Conservation (phyloP, 805 yeast genomes). For the Metschnikowia hibisci region DNA sequence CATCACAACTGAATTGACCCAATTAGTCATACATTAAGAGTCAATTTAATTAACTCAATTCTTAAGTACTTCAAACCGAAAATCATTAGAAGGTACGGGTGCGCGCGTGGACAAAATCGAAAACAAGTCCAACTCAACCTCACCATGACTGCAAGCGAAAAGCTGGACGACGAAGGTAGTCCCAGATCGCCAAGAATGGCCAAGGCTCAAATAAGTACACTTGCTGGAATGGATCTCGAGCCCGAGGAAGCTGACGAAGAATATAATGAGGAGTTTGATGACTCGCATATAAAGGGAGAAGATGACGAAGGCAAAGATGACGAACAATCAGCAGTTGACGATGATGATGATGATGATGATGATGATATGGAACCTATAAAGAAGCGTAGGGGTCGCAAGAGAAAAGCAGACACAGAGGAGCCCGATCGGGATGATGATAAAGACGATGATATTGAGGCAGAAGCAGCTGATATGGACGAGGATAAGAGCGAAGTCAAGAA, state of each 20-base stretch:
- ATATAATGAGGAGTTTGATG: slow-evolving; percentile 18
- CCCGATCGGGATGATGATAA: slow-evolving; percentile 15
- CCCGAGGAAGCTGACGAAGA: slow-evolving; percentile 20
- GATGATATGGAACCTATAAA: slow-evolving; percentile 10
- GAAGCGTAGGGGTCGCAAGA: slow-evolving; percentile 14
- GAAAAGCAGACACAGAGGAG: slow-evolving; percentile 16
- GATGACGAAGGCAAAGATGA: slow-evolving; percentile 16
- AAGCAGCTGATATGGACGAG: slow-evolving; percentile 5
- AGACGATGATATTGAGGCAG: slow-evolving; percentile 6
- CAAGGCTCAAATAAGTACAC: slow-evolving; percentile 11
- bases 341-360: slow-evolving; percentile 8
- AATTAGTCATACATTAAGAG: no score
- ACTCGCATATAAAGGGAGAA: slow-evolving; percentile 16
- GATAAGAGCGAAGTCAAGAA: slow-evolving; percentile 20
- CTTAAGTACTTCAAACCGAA: not conserved
- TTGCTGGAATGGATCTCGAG: slow-evolving; percentile 20
- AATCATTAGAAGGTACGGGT: not conserved
- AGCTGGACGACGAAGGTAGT: slow-evolving; percentile 11
- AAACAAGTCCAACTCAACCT: not conserved
- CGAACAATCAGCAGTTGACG: slow-evolving; percentile 19
- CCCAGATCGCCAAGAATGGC: slow-evolving; percentile 16
- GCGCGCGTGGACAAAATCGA: slow-evolving; percentile 2
- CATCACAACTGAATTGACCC: no score
- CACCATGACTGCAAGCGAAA: slow-evolving; percentile 4
- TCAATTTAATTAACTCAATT: no score